Conservation (phyloP, 305 asterid species). For the Solanum chacoense region DNA sequence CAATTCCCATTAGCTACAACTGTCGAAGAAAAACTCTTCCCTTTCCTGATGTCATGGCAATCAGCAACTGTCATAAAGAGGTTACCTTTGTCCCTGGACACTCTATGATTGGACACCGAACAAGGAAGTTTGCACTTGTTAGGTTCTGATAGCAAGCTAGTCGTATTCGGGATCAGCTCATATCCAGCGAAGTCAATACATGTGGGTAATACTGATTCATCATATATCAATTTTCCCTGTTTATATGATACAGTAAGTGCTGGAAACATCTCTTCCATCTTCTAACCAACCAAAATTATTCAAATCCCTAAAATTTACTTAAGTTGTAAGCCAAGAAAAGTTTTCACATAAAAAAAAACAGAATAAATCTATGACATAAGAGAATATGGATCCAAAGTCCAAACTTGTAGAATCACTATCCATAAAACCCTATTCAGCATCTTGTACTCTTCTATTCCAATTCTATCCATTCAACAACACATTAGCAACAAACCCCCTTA, state of each 20-base stretch:
- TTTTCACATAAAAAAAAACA: not conserved
- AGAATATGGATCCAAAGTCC: conserved; percentile 33
- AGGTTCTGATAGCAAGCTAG: conserved; percentile 26
- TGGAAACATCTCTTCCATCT: conserved; percentile 14
- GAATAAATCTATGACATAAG: conserved; percentile 10
- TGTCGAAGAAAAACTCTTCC: conserved; percentile 11
- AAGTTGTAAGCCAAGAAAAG: not conserved
- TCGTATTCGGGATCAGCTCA: conserved; percentile 16
- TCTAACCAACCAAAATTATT: not conserved
- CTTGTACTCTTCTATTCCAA: conserved; percentile 9
- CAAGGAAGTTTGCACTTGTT: conserved; percentile 38
- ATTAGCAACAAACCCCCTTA: not conserved
- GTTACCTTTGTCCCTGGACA: conserved; percentile 25
- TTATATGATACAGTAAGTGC: conserved; percentile 19
- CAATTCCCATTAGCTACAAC: conserved; percentile 17
- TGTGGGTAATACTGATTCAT: conserved; percentile 16
- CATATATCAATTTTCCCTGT: conserved; percentile 17
- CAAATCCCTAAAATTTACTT: not conserved
- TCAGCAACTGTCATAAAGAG: conserved; percentile 18
- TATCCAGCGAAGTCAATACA: conserved; percentile 14
- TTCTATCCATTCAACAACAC: conserved; percentile 19
- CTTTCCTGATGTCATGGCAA: conserved; percentile 13
- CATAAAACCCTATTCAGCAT: conserved; percentile 10
- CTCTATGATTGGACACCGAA: conserved; percentile 19
- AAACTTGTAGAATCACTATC: conserved; percentile 11